A percentile compares a stretch with the other conserved stretches of the same genome.
Conservation (phyloP, 2,329 filamentous ascomycete species). For the Trichophyton rubrum region DNA sequence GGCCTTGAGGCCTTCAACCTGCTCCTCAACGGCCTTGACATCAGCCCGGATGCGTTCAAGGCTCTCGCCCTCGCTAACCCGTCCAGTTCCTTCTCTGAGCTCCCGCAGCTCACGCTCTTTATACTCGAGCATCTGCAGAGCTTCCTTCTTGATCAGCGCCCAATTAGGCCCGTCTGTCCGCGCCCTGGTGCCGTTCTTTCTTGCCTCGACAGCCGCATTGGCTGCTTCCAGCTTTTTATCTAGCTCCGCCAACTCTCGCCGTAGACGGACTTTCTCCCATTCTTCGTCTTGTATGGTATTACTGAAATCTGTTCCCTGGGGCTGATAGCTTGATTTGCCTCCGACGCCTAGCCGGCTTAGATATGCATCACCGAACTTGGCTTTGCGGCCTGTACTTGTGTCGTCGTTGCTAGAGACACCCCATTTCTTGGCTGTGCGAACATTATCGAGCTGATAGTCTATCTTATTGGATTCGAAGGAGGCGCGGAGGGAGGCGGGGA, state of each 20-base stretch:
- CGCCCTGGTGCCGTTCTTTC: conserved; percentile 36
- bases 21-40: conserved; percentile 78
- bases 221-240: conserved; percentile 78
- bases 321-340: conserved; percentile 63
- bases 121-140: conserved; percentile 89
- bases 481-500: conserved; percentile 78
- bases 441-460: conserved; percentile 82
- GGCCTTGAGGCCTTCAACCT: conserved; percentile 77
- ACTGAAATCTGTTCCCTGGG: conserved; percentile 81
- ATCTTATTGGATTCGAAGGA: conserved; percentile 95
- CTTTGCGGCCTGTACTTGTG: conserved; percentile 76
- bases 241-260: conserved; percentile 80
- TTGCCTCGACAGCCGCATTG: conserved; percentile 57
- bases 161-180: conserved; percentile 62
- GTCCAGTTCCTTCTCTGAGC: conserved; percentile 49
- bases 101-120: conserved; percentile 67
- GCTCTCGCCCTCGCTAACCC: conserved; percentile 52
- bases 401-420: conserved; percentile 52
- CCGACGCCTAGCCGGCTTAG: conserved; percentile 72
- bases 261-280: conserved; percentile 92
- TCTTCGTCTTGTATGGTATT: conserved; percentile 73
- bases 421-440: conserved; percentile 61
- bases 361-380: conserved; percentile 96
- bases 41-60: conserved; percentile 73
- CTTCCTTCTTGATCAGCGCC: conserved; percentile 81